These are phyloP conservation scores for Neurospora intermedia DNA, from an alignment of 495 filamentous ascomycete genomes.

Conservation along the genomic window DNA sequence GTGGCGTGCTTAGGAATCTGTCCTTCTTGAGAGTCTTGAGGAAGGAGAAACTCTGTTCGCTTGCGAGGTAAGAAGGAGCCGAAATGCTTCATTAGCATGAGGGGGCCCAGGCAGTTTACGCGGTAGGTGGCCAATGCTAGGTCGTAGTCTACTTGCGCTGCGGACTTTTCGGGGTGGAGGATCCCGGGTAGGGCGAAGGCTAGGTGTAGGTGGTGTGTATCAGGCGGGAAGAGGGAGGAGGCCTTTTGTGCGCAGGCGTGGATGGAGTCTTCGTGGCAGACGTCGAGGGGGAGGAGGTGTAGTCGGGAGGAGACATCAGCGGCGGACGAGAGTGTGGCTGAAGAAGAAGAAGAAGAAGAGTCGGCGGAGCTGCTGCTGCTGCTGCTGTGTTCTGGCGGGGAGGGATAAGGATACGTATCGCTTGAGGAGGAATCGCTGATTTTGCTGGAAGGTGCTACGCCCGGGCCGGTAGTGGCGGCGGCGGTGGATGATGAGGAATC, in stretches of 20 bases:
- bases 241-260: conserved; percentile 29
- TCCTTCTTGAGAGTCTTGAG: not conserved
- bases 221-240: conserved; percentile 35
- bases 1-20: conserved; percentile 34
- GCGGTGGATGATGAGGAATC: not conserved
- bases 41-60: conserved; percentile 11
- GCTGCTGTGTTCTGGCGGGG: not conserved
- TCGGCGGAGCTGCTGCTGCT: not conserved
- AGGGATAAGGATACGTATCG: not conserved
- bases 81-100: conserved; percentile 70
- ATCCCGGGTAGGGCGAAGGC: conserved; percentile 63
- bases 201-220: conserved; percentile 49
- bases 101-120: conserved; percentile 61
- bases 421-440: not conserved
- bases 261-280: conserved; percentile 40
- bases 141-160: conserved; percentile 45
- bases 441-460: not conserved
- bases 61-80: conserved; percentile 51
- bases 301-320: conserved; percentile 9
- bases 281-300: conserved; percentile 18
- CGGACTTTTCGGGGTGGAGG: conserved; percentile 65
- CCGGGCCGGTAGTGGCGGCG: not conserved
- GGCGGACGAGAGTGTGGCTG: no score
- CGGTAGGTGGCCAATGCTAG: conserved; percentile 50
- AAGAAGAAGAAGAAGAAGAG: no score